These are phyloP conservation scores for Biancaea sappan DNA, from an alignment of 306 rosid species.

Conservation along the genomic window DNA sequence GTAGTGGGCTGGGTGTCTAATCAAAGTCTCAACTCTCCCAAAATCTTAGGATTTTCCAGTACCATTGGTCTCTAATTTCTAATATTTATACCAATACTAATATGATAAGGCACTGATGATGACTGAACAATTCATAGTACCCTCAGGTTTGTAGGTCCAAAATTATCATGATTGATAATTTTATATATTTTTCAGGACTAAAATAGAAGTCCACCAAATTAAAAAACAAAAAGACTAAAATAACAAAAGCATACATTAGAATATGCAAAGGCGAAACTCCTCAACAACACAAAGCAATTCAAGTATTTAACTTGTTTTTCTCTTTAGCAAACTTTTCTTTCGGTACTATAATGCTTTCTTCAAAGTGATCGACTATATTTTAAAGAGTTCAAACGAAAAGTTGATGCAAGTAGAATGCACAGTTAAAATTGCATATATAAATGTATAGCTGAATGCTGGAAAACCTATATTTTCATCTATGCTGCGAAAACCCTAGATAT, in stretches of 20 bases:
- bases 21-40: conserved; percentile 61
- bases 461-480: not conserved
- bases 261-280: not conserved
- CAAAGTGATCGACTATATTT: no score
- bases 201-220: no score
- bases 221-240: no score
- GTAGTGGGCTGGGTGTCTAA: conserved; percentile 49
- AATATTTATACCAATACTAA: conserved; percentile 40
- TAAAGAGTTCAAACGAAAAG: not conserved
- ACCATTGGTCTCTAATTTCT: conserved; percentile 59
- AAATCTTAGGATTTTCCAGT: conserved; percentile 44
- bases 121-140: not conserved
- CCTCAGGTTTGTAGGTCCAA: not conserved
- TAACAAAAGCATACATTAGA: not conserved
- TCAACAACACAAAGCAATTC: not conserved
- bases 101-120: not conserved
- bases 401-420: not conserved
- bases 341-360: not conserved
- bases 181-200: no score
- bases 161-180: no score
- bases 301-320: not conserved
- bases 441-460: not conserved
- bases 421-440: not conserved
- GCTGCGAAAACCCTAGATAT: conserved; percentile 17
- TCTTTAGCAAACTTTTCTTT: not conserved